A percentile compares a stretch with the other conserved stretches of the same genome.
These are phyloP conservation scores for Botrytis cinerea DNA, from an alignment of 2,329 filamentous ascomycete genomes.

Conservation along the genomic window DNA sequence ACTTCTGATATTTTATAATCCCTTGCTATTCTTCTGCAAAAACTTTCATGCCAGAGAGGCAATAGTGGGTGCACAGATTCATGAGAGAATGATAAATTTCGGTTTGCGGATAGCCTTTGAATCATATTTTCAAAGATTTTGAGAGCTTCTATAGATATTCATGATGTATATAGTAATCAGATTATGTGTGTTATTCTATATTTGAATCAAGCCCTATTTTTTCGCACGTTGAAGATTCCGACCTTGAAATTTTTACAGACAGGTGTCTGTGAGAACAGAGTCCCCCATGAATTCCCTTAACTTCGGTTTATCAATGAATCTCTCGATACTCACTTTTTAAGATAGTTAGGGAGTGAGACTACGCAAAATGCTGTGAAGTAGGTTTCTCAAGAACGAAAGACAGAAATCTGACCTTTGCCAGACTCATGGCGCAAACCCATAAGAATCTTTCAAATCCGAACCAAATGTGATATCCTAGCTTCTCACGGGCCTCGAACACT, in stretches of 20 bases:
- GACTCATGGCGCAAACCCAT: neutral
- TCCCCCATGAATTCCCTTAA: neutral
- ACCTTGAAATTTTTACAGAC: neutral
- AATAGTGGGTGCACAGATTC: neutral
- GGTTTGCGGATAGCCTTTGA: neutral
- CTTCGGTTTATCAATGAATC: neutral
- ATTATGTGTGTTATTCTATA: neutral
- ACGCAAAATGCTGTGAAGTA: rapidly evolving
- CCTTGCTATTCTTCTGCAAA: neutral
- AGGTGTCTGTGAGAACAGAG: neutral
- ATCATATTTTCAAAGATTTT: neutral
- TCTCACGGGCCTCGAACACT: neutral
- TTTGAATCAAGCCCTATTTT: too few relatives aligned
- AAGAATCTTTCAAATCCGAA: neutral
- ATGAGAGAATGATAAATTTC: neutral
- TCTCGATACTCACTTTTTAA: rapidly evolving
- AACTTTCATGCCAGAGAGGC: neutral
- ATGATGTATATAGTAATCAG: neutral
- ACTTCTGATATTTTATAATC: neutral
- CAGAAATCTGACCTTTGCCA: neutral
- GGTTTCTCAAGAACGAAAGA: neutral
- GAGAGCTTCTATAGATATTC: neutral
- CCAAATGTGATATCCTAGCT: neutral
- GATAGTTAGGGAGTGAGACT: rapidly evolving
- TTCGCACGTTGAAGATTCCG: too few relatives aligned